phyloP scores from a whole-genome alignment of 257 asterid genomes.

The Craterostigma plantagineum region DNA sequence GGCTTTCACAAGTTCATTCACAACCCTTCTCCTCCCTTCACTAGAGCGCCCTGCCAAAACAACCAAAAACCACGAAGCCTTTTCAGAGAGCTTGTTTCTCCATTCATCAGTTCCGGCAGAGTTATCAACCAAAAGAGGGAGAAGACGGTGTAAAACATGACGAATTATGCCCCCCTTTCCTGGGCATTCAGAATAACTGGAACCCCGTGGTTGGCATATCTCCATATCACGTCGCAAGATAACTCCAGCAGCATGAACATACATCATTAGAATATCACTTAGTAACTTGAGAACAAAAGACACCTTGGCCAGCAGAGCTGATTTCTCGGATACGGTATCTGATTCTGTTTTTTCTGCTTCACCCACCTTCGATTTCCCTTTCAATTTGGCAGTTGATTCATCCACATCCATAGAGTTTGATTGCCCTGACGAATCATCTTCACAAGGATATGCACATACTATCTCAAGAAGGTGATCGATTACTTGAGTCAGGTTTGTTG shows the following conservation, averaged over 20 bases:
- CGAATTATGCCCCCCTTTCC: slow-evolving; percentile 76
- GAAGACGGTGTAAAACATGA: slow-evolving; percentile 72
- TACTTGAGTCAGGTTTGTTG: slow-evolving; percentile 71
- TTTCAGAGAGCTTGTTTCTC: slow-evolving; percentile 88
- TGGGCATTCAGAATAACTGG: slow-evolving; percentile 35
- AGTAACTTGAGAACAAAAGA: slow-evolving; percentile 78
- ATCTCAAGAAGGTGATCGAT: slow-evolving; percentile 87
- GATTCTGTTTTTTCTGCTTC: slow-evolving; percentile 39
- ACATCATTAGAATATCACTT: slow-evolving; percentile 88
- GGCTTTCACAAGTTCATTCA: slow-evolving; percentile 77
- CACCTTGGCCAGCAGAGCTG: slow-evolving; percentile 70
- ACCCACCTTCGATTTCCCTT: slow-evolving; percentile 89
- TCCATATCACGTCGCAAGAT: slow-evolving; percentile 76
- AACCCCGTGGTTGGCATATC: slow-evolving; percentile 53
- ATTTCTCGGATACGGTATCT: slow-evolving; percentile 47
- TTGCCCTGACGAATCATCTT: slow-evolving; percentile 21
- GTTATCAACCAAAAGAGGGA: slow-evolving; percentile 66
- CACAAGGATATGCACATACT: slow-evolving; percentile 43
- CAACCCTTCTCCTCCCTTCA: slow-evolving; percentile 94
- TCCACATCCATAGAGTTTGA: slow-evolving; percentile 86
- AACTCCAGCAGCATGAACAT: slow-evolving; percentile 81
- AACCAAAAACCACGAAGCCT: slow-evolving; percentile 92
- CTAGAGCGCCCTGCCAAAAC: slow-evolving; percentile 88
- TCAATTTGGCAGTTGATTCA: slow-evolving; percentile 54
- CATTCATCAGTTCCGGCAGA: slow-evolving; percentile 84